Evolutionary conservation across 2,329 filamentous ascomycete genomes (phyloP), one percentile per base, ranked within the genome.

Genomic region (Cladophialophora psammophila): DNA sequence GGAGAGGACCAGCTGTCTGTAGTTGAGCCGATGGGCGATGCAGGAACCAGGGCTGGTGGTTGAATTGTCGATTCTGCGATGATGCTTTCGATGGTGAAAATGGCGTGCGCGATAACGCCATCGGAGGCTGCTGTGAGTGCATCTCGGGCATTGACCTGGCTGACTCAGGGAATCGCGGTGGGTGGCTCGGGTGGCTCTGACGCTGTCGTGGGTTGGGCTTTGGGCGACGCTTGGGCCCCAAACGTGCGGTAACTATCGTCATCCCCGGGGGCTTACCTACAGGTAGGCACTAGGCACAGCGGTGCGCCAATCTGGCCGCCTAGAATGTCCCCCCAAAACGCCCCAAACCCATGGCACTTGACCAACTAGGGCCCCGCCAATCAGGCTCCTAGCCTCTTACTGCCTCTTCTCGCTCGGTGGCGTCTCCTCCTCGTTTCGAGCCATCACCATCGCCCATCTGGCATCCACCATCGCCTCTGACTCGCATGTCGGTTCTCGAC

Each of bases 101-200:
- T 63, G 60, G 60, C 53, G 60, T 56, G 40, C 52, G 52, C 60
- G 60, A 38, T 52, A 52, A 63, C 60, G 60, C 60, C 50, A 63
- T 63, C 60, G 52, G 35, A 18, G 52, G 13, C 48, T 9, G 8
- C 10, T 35, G 40, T 45, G 45, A 62, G 50, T 7, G 12, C 18
- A 52, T 52, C 18, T 45, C 56, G 0, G 40, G 40, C 5, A 7
- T n/a, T 3, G 15, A 42, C 20, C 15, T 26, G n/a, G 31, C 15
- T 36, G 26, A 26, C 58, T 26, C 32, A 50, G 26, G 34, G 26
- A 48, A 20, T 15, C 5, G n/a, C 31, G n/a, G 38, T n/a, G 12
- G 2, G 20, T 34, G 57, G 38, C 40, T 45, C 57, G 26, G 18
- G 13, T n/a, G 31, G 26, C 15, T 60, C n/a, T 38, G 34, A 35